Evolutionary conservation across 257 asterid species (phyloP).

Genomic region (Nicotiana benthamiana): DNA sequence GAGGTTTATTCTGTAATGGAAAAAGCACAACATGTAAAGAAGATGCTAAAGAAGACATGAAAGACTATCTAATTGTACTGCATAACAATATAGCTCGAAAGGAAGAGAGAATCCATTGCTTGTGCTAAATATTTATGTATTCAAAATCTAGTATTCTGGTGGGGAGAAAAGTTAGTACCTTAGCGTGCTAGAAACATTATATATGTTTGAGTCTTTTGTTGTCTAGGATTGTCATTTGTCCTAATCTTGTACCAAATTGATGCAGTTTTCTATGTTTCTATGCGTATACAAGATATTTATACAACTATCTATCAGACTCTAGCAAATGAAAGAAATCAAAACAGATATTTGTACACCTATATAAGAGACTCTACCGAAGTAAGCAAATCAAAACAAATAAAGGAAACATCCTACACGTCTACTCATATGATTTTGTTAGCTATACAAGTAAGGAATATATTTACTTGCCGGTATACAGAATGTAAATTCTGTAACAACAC

Average conservation of each 20-base stretch:
- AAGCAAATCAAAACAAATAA: not conserved
- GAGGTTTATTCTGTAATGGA: not conserved
- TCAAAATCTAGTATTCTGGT: not conserved
- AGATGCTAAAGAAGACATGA: no score
- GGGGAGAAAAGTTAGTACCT: not conserved
- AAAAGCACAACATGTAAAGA: no score
- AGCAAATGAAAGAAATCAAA: not conserved
- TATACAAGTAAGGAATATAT: not conserved
- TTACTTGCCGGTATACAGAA: not conserved
- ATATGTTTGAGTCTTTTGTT: not conserved
- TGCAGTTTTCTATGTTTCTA: not conserved
- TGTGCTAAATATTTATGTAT: not conserved
- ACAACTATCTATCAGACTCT: not conserved
- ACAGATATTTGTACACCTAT: not conserved
- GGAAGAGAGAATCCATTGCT: not conserved
- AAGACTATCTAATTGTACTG: no score
- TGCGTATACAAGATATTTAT: not conserved
- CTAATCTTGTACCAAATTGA: not conserved
- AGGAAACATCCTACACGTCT: not conserved
- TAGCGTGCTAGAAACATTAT: not conserved
- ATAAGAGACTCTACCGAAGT: not conserved
- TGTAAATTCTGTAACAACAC: not conserved
- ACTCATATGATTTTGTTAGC: not conserved
- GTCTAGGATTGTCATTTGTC: not conserved
- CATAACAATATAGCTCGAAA: no score